Percentiles rank a stretch among this genome's conserved stretches.
Conservation (phyloP, 306 rosid species). For the Herpetospermum pedunculosum region DNA sequence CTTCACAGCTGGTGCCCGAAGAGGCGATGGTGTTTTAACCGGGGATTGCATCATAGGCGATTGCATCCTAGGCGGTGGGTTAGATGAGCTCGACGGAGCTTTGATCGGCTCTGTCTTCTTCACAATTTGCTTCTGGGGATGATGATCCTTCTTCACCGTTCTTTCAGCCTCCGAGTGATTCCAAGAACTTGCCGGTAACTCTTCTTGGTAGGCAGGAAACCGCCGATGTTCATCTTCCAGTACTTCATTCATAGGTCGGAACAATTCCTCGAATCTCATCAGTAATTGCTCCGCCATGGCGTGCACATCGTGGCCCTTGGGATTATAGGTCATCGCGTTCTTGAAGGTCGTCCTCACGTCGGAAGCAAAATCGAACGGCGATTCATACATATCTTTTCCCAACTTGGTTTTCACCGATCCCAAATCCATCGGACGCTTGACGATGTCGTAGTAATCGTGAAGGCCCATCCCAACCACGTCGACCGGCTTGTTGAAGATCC, state of each 20-base stretch:
- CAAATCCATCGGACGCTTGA: conserved; percentile 90
- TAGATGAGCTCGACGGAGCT: conserved; percentile 39
- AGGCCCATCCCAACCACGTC: conserved; percentile 51
- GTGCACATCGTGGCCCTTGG: conserved; percentile 67
- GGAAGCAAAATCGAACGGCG: conserved; percentile 49
- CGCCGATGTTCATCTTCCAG: conserved; percentile 23
- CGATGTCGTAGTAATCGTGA: conserved; percentile 76
- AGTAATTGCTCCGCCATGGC: conserved; percentile 50
- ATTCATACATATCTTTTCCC: conserved; percentile 23
- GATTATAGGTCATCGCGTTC: conserved; percentile 75
- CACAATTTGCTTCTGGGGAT: conserved; percentile 8
- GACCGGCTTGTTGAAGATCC: conserved; percentile 75
- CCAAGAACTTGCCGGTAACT: conserved; percentile 82
- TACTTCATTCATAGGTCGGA: conserved; percentile 36
- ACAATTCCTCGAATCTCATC: conserved; percentile 54
- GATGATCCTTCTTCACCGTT: conserved; percentile 18
- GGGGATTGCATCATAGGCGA: conserved; percentile 46
- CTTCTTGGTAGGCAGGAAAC: conserved; percentile 40
- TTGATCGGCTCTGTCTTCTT: conserved; percentile 21
- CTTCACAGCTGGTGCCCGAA: conserved; percentile 46
- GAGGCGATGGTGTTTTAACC: conserved; percentile 46
- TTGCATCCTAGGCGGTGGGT: conserved; percentile 36
- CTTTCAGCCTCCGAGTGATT: conserved; percentile 50
- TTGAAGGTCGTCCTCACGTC: conserved; percentile 74
- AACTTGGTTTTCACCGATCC: conserved; percentile 66